Base-by-base conservation (phyloP, 306 rosid species). In the Arachis hypogaea region DNA sequence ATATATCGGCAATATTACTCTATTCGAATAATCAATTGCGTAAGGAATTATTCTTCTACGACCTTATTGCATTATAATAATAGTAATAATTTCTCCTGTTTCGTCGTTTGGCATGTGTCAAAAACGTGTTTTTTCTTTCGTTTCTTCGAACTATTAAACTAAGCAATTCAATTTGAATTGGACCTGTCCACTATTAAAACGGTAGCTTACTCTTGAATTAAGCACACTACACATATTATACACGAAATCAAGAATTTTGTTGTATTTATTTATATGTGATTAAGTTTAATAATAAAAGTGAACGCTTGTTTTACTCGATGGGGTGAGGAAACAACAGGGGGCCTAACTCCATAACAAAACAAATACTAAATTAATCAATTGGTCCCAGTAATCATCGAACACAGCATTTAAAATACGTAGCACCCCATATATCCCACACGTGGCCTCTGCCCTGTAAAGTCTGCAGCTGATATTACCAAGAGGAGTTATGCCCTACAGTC, bases 401-500 rank as follows among this genome's bases (percentile, higher is more conserved):
- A 38, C 0, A 12, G 12, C 28, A 52, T 52, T 5, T 12, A 12
- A 14, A 52, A 7, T 52, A 0, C 7, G 58, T 14, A 52, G 4
- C 36, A 30, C 4, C 40, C 52, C 2, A 9, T 9, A 7, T 10
- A 7, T 30, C 6, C 9, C 6, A 55, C 79, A 81, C 82, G 82
- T 81, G 76, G 16, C 66, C 3, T 7, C 36, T 12, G 22, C 7
- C 10, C 5, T 29, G 28, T 47, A 51, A 3, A 5, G 2, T 1
- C 5, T 8, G 14, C 11, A 10, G 10, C 1, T 7, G 46, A 44
- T n/a, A 16, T 28, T 11, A 54, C 29, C 49, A 46, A 11, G 18
- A 50, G 11, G 3, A 2, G 52, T n/a, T n/a, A 47, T 38, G n/a
- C 7, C 2, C 7, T n/a, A 28, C 6, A 2, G 52, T 66, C 43